Evolutionary conservation across 2,329 filamentous ascomycete genomes (phyloP).

Genomic region (Elsinoe necatrix): DNA sequence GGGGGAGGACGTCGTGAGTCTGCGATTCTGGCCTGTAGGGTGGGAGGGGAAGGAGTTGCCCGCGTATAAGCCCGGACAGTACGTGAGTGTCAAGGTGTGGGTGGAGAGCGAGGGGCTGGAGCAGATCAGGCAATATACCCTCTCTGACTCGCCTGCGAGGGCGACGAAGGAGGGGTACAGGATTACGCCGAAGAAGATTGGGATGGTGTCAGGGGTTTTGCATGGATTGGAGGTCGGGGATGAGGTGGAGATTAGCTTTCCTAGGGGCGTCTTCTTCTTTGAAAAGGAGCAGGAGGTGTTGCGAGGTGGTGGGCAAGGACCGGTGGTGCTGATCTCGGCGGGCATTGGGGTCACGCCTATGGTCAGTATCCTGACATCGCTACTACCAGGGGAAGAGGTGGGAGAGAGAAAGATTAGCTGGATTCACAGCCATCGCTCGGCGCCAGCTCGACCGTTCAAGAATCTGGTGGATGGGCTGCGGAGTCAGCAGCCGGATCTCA

Average conservation of each 20-base stretch:
- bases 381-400: not conserved
- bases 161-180: conserved; percentile 54
- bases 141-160: conserved; percentile 55
- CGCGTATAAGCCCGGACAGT: conserved; percentile 60
- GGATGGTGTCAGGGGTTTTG: conserved; percentile 61
- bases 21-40: conserved; percentile 24
- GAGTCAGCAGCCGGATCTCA: conserved; percentile 41
- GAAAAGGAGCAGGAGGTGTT: conserved; percentile 30
- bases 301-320: conserved; percentile 32
- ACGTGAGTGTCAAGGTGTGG: conserved; percentile 55
- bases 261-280: conserved; percentile 53
- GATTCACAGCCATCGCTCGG: conserved; percentile 52
- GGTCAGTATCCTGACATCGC: conserved; percentile 49
- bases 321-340: conserved; percentile 58
- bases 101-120: conserved; percentile 52
- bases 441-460: conserved; percentile 48
- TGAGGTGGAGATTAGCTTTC: conserved; percentile 56
- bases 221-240: conserved; percentile 58
- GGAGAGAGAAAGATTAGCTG: conserved; percentile 47
- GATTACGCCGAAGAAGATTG: conserved; percentile 64
- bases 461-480: conserved; percentile 40
- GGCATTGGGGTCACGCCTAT: conserved; percentile 62
- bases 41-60: conserved; percentile 52
- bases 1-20: conserved; percentile 54
- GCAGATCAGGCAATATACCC: conserved; percentile 64